These are phyloP conservation scores for Striga asiatica DNA, from an alignment of 257 asterid species.

Conservation along the genomic window DNA sequence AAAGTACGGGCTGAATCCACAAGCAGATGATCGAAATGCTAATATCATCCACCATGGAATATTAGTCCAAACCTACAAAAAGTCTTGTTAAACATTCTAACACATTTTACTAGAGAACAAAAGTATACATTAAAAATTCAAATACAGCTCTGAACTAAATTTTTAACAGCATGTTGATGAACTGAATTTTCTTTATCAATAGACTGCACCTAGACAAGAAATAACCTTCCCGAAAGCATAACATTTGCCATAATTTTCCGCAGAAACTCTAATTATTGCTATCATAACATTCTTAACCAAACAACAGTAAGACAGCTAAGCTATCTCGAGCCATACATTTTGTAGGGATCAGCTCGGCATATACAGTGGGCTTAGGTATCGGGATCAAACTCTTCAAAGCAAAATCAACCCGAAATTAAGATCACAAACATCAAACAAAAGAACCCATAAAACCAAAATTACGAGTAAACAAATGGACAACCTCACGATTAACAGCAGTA, in stretches of 20 bases:
- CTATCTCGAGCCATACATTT: constrained; percentile 43
- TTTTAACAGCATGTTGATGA: neutral
- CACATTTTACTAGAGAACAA: neutral
- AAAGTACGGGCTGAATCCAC: neutral
- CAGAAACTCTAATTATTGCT: neutral
- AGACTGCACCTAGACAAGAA: neutral
- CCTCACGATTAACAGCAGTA: constrained; percentile 97
- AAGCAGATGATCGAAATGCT: neutral
- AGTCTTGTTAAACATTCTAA: too few species aligned
- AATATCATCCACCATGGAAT: too few species aligned
- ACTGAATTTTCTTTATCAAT: neutral
- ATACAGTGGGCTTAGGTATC: constrained; percentile 82
- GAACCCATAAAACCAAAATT: neutral
- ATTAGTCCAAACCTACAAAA: too few species aligned
- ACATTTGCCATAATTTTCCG: neutral
- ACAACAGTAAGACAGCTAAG: constrained; percentile 5
- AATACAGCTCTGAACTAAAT: neutral
- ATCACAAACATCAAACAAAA: neutral
- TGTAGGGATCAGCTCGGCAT: constrained; percentile 91
- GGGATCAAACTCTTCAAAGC: constrained; percentile 65
- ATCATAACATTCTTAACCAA: constrained; percentile 3
- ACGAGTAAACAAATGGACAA: constrained; percentile 21
- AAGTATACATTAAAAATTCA: neutral
- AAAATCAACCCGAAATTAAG: neutral
- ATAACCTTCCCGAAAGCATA: neutral